Evolutionary conservation across 805 yeast species (phyloP).

Genomic region (Saturnispora ahearnii): DNA sequence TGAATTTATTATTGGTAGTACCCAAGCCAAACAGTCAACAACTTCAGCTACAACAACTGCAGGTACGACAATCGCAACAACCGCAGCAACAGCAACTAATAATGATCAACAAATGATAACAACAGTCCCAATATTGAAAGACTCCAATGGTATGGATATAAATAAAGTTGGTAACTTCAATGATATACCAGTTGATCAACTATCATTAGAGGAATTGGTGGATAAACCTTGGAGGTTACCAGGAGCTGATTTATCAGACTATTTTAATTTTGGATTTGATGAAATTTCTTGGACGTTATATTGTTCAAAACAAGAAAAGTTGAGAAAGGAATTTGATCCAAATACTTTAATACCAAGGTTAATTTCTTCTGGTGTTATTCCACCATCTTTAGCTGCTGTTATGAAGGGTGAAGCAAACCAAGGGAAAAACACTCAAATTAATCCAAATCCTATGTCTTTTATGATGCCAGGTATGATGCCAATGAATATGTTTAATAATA

Average conservation of each 20-base stretch:
- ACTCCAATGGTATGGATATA: constrained; percentile 49
- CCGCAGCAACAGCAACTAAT: constrained; percentile 17
- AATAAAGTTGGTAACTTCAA: constrained; percentile 64
- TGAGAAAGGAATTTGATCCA: constrained; percentile 74
- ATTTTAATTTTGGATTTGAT: constrained; percentile 93
- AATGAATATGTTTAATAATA: constrained; percentile 27
- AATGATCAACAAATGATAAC: constrained; percentile 13
- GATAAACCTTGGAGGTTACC: constrained; percentile 99
- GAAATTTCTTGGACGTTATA: constrained; percentile 95
- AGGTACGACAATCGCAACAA: constrained; percentile 8
- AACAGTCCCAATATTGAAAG: constrained; percentile 25
- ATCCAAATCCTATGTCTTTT: constrained; percentile 17
- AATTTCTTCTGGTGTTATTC: constrained; percentile 28
- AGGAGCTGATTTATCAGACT: constrained; percentile 90
- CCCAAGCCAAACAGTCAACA: constrained; percentile 12
- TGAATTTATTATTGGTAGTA: constrained; percentile 65
- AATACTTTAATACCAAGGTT: constrained; percentile 64
- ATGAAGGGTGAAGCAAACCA: constrained; percentile 23
- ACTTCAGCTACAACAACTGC: constrained; percentile 14
- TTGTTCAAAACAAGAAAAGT: constrained; percentile 75
- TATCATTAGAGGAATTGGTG: constrained; percentile 70
- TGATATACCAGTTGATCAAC: constrained; percentile 74
- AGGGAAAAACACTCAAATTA: constrained; percentile 7
- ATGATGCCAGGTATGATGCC: constrained; percentile 23
- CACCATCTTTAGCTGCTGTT: constrained; percentile 23